Percentiles rank a stretch among this genome's conserved stretches.
phyloP scores from a whole-genome alignment of 2,329 filamentous ascomycete genomes.

The Sporothrix dimorphospora region DNA sequence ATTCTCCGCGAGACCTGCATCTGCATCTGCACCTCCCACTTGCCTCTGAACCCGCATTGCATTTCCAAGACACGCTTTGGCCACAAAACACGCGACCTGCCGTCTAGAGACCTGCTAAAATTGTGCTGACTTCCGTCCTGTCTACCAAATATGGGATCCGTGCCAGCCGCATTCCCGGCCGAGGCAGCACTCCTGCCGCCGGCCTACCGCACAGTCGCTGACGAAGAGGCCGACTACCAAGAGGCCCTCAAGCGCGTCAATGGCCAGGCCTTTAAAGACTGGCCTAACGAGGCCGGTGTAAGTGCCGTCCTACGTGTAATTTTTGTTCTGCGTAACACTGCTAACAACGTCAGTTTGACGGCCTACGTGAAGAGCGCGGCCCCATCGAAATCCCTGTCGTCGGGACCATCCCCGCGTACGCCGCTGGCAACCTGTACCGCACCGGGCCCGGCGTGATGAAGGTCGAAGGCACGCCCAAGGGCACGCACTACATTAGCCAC shows the following conservation, averaged over 20 bases:
- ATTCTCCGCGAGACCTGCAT: not conserved
- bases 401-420: constrained; percentile 71
- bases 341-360: constrained; percentile 61
- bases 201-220: constrained; percentile 13
- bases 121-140: not conserved
- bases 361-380: constrained; percentile 64
- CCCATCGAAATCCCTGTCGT: constrained; percentile 66
- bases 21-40: not conserved
- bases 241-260: not conserved
- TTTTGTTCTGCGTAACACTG: not conserved
- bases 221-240: constrained; percentile 23
- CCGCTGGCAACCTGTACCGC: constrained; percentile 71
- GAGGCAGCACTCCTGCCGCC: not conserved
- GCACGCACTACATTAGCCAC: constrained; percentile 66
- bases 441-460: constrained; percentile 71
- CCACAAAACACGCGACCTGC: not conserved
- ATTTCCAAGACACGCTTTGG: not conserved
- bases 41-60: not conserved
- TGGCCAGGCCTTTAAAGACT: constrained; percentile 24
- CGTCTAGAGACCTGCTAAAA: not conserved
- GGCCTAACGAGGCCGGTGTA: constrained; percentile 35
- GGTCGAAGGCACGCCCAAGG: constrained; percentile 60
- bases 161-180: not conserved
- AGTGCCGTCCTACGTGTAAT: not conserved
- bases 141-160: constrained; percentile 1